Conservation (phyloP, 108 stramenopile species). For the Conticribra guillardii region DNA sequence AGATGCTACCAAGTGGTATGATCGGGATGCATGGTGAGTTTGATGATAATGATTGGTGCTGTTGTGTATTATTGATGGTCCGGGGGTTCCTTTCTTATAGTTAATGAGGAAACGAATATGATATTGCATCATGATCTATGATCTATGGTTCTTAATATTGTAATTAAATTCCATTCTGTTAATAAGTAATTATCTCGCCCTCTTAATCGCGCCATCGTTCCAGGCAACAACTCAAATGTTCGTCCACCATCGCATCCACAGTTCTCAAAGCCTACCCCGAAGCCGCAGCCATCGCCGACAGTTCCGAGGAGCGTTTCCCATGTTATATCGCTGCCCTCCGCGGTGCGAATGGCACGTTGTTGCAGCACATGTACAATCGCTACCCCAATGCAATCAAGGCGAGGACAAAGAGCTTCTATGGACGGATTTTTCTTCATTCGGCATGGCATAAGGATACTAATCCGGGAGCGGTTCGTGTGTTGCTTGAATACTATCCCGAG, state of each 20-base stretch:
- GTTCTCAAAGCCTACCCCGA: constrained; percentile 51
- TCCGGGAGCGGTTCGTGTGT: constrained; percentile 36
- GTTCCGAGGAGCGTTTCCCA: constrained; percentile 42
- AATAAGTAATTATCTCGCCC: too few relatives aligned
- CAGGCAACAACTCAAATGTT: constrained; percentile 36
- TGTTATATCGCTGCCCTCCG: constrained; percentile 51
- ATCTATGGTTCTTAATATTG: too few relatives aligned
- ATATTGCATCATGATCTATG: too few relatives aligned
- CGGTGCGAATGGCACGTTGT: constrained; percentile 33
- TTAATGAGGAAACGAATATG: too few relatives aligned
- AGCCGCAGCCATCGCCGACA: constrained; percentile 47
- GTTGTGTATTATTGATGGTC: background rate
- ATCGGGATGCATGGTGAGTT: constrained; percentile 42
- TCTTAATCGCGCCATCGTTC: constrained; percentile 42
- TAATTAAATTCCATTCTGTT: too few relatives aligned
- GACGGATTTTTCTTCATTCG: constrained; percentile 51
- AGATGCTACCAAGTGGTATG: constrained; percentile 48
- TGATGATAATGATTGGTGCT: background rate
- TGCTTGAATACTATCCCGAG: constrained; percentile 47
- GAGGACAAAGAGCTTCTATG: constrained; percentile 37
- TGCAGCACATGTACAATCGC: constrained; percentile 43
- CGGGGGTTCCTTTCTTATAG: too few relatives aligned
- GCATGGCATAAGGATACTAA: constrained; percentile 48
- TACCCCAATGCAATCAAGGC: constrained; percentile 51
- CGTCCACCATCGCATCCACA: constrained; percentile 36